Evolutionary conservation across 2,329 filamentous ascomycete genomes (phyloP).

Genomic region (Neonectria punicea): DNA sequence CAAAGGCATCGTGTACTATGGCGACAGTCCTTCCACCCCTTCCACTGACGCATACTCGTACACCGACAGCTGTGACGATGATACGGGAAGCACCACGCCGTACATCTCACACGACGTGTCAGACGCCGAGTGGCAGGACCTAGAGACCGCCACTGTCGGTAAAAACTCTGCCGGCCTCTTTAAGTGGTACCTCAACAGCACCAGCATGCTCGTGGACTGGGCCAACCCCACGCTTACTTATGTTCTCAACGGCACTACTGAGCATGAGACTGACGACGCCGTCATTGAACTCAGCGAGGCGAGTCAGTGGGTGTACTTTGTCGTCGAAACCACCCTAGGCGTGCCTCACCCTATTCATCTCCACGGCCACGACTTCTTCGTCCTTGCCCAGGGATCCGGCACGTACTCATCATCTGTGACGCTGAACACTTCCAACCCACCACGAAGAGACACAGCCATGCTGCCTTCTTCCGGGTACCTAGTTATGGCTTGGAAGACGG

Average conservation of each 20-base stretch:
- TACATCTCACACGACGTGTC: slow-evolving; percentile 48
- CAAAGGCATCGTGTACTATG: slow-evolving; percentile 60
- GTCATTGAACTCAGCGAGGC: slow-evolving; percentile 43
- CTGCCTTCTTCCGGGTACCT: slow-evolving; percentile 56
- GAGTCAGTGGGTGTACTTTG: slow-evolving; percentile 45
- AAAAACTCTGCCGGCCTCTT: slow-evolving; percentile 47
- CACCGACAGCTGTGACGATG: slow-evolving; percentile 48
- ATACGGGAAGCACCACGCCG: slow-evolving; percentile 49
- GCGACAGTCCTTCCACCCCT: slow-evolving; percentile 32
- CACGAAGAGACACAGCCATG: slow-evolving; percentile 63
- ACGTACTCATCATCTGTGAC: slow-evolving; percentile 25
- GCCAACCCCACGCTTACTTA: slow-evolving; percentile 38
- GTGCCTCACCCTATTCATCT: slow-evolving; percentile 51
- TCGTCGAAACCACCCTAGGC: slow-evolving; percentile 38
- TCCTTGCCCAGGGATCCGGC: slow-evolving; percentile 40
- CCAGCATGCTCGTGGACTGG: slow-evolving; percentile 44
- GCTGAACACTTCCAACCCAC: slow-evolving; percentile 53
- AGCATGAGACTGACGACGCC: slow-evolving; percentile 35
- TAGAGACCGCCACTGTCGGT: slow-evolving; percentile 39
- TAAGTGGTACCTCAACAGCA: slow-evolving; percentile 56
- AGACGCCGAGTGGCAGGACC: slow-evolving; percentile 39
- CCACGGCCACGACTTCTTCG: slow-evolving; percentile 50
- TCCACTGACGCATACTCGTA: slow-evolving; percentile 23
- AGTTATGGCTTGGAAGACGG: slow-evolving; percentile 60
- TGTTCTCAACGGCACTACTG: slow-evolving; percentile 27